Evolutionary conservation across 176 grass and related monocot species (phyloP).

Genomic region (Rhynchospora tenuis): DNA sequence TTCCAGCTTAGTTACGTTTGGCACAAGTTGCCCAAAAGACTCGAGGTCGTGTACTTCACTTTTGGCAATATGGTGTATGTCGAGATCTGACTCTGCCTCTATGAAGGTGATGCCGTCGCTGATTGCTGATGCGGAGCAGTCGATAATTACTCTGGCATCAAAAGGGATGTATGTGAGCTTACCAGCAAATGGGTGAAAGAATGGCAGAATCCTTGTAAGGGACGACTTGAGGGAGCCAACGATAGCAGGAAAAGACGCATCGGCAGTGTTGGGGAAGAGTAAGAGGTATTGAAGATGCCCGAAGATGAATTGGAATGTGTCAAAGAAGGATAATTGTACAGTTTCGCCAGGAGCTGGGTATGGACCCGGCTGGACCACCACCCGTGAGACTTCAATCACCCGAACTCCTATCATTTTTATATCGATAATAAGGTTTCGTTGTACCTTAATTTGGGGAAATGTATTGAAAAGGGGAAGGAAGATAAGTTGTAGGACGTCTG

Average conservation of each 20-base stretch:
- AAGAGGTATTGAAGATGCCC: slow-evolving; percentile 2
- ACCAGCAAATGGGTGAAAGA: slow-evolving; percentile 18
- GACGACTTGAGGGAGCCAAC: slow-evolving; percentile 11
- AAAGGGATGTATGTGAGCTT: slow-evolving; percentile 4
- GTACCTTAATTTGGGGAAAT: not conserved
- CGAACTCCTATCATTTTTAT: not conserved
- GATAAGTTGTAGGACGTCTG: too few relatives aligned
- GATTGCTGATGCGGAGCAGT: not conserved
- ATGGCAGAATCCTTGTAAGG: not conserved
- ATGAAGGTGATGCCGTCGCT: not conserved
- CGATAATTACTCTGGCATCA: not conserved
- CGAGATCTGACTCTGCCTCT: slow-evolving; percentile 12
- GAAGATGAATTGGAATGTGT: not conserved
- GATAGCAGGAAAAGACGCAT: not conserved
- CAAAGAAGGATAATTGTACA: slow-evolving; percentile 6
- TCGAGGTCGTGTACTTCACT: slow-evolving; percentile 1
- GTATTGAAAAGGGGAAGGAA: too few relatives aligned
- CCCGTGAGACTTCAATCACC: slow-evolving; percentile 2
- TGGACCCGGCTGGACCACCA: not conserved
- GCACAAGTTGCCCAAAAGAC: not conserved
- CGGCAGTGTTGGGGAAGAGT: not conserved
- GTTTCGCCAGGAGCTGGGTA: slow-evolving; percentile 12
- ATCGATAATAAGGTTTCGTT: not conserved
- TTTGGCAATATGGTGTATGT: not conserved
- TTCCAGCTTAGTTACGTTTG: not conserved